Percentiles rank a stretch among this genome's conserved stretches.
phyloP scores from a whole-genome alignment of 75 land plant species.

The Pseudotsuga menziesii region DNA sequence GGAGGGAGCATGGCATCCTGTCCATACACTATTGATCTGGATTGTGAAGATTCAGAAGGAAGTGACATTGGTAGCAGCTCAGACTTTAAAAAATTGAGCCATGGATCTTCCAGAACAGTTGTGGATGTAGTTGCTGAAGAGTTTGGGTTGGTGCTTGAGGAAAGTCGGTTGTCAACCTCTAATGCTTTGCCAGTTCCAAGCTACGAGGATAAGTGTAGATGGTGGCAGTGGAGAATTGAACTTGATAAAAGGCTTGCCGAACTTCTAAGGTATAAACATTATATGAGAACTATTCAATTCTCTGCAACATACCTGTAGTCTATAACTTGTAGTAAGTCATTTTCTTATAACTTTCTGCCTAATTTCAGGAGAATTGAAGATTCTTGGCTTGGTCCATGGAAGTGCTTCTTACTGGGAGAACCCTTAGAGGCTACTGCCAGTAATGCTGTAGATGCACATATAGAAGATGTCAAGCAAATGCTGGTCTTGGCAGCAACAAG shows the following conservation, averaged over 20 bases:
- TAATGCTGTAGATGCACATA: conserved; percentile 18
- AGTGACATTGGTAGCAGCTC: conserved; percentile 41
- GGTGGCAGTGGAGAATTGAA: conserved; percentile 74
- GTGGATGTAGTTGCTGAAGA: conserved; percentile 45
- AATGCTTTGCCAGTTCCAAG: conserved; percentile 19
- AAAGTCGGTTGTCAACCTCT: conserved; percentile 59
- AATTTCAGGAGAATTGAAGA: conserved; percentile 62
- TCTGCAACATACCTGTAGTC: neutral
- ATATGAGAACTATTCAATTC: neutral
- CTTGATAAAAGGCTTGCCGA: conserved; percentile 62
- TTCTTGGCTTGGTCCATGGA: conserved; percentile 85
- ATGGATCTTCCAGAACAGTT: conserved; percentile 13
- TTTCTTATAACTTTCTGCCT: neutral
- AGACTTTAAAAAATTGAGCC: neutral
- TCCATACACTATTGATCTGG: neutral
- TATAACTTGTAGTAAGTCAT: neutral
- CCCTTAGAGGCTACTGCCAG: conserved; percentile 15
- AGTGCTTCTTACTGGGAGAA: conserved; percentile 65
- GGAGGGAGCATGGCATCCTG: neutral
- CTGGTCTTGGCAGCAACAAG: neutral
- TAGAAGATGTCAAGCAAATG: conserved; percentile 10
- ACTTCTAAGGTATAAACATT: conserved; percentile 49
- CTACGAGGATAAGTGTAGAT: conserved; percentile 29
- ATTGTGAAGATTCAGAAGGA: conserved; percentile 17
- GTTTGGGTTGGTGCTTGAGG: conserved; percentile 51